Evolutionary conservation across 495 filamentous ascomycete genomes (phyloP), one percentile per base, ranked within the genome.

Genomic region (Penicillium lagena): DNA sequence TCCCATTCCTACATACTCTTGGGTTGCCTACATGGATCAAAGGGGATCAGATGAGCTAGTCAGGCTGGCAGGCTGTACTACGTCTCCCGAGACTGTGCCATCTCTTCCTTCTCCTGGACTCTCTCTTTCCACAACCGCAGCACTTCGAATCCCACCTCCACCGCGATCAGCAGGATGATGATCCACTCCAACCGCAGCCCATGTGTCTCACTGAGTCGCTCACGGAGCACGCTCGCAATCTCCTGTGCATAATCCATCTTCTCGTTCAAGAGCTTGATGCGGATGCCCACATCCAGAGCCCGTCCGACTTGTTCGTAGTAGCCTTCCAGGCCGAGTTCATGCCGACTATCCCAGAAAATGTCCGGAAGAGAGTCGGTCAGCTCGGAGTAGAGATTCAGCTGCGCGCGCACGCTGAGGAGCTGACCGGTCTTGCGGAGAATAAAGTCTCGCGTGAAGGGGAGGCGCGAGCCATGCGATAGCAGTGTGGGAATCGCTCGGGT

Each of bases 161-260:
- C 84, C 1, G 86, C 79, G 64, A 98, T 98, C 45, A 98, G 73
- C 7, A 85, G 76, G 55, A 98, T 98, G 54, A 98, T 96, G 59
- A 94, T 90, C 90, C 89, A 95, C 67, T 97, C 93, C n/a, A 98
- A 66, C 34, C 86, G 70, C 11, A 90, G 79, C 9, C 86, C 82
- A 63, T 96, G 87, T 49, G 82, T 85, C 70, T 97, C 91, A 60
- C 90, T 96, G 47, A 94, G 71, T 56, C 86, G 82, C 60, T 95
- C 86, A 45, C 94, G 76, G 12, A 96, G 70, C 10, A 97, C 90
- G 49, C 75, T 86, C 9, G 93, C 91, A 55, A 96, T 96, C 59
- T 96, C 93, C 55, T 89, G 87, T 1, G 90, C 93, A 68, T 97
- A 97, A 56, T 95, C 91, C 80, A 98, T 90, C 71, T 91, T 94